Evolutionary conservation across 129 eudicot genomes (phyloP).

Genomic region (Chrysanthemum lavandulifolium): DNA sequence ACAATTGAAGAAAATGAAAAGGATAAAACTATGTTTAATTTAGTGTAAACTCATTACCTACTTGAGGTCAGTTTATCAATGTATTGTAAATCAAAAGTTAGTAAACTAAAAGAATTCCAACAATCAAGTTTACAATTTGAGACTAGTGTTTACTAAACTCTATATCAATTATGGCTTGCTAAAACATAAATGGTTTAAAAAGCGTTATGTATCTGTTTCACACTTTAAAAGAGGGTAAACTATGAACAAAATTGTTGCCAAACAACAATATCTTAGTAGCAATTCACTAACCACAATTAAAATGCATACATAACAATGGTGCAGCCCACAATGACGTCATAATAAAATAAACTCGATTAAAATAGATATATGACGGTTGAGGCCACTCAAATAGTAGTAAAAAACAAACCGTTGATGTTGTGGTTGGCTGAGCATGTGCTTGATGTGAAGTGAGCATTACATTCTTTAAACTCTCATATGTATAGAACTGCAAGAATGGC

Average conservation of each 20-base stretch:
- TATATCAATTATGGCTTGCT: slow-evolving; percentile 3
- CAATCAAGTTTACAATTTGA: neutral
- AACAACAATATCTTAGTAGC: neutral
- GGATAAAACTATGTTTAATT: neutral
- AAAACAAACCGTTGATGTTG: slow-evolving; percentile 55
- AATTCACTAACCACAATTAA: neutral
- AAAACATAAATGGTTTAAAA: neutral
- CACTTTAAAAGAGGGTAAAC: neutral
- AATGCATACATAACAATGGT: neutral
- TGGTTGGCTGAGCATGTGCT: slow-evolving; percentile 49
- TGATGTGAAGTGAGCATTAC: slow-evolving; percentile 42
- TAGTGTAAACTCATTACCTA: neutral
- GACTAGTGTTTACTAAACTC: neutral
- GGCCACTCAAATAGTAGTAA: slow-evolving; percentile 1
- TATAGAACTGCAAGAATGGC: slow-evolving; percentile 61
- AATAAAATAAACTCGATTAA: neutral
- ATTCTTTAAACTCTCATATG: slow-evolving; percentile 88
- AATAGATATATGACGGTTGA: slow-evolving; percentile 5
- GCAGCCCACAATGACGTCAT: neutral
- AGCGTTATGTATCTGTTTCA: neutral
- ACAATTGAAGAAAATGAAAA: no score
- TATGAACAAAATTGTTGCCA: neutral
- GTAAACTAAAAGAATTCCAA: neutral
- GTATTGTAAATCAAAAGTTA: neutral
- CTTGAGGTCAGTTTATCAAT: neutral